Conservation (phyloP, 164 flowering plant species). For the Sedum album region DNA sequence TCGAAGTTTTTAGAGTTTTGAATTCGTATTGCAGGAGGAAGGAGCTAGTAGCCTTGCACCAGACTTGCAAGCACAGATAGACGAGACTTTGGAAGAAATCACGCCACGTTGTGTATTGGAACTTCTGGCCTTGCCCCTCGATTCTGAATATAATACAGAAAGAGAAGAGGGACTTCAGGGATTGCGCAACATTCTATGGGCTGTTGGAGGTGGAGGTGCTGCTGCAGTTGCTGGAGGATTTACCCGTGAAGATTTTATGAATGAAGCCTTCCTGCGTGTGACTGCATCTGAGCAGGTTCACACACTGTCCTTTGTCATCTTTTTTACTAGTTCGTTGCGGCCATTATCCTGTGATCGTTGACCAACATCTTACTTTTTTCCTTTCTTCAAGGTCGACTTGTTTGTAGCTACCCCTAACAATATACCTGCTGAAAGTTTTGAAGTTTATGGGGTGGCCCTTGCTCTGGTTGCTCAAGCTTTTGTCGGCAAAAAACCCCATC, state of each 20-base stretch:
- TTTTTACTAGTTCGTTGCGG: neutral
- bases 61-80: constrained; percentile 84
- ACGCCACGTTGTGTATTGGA: constrained; percentile 84
- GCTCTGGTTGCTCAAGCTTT: constrained; percentile 92
- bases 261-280: constrained; percentile 73
- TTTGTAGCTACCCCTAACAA: constrained; percentile 76
- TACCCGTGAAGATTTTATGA: constrained; percentile 92
- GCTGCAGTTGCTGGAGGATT: constrained; percentile 88
- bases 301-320: constrained; percentile 19
- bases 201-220: constrained; percentile 97
- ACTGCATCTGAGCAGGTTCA: constrained; percentile 76
- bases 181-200: constrained; percentile 85
- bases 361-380: neutral
- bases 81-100: constrained; percentile 93
- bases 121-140: constrained; percentile 76
- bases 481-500: constrained; percentile 75
- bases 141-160: constrained; percentile 42
- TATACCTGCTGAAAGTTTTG: constrained; percentile 88
- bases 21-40: constrained; percentile 58
- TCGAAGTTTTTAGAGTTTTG: no score
- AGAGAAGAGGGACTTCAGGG: constrained; percentile 91
- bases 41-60: constrained; percentile 93
- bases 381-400: constrained; percentile 60
- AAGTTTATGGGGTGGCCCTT: constrained; percentile 91
- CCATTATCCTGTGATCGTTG: neutral